Evolutionary conservation across 2,329 filamentous ascomycete species (phyloP), one percentile per base, ranked within the genome.

Genomic region (Teratosphaeria nubilosa): DNA sequence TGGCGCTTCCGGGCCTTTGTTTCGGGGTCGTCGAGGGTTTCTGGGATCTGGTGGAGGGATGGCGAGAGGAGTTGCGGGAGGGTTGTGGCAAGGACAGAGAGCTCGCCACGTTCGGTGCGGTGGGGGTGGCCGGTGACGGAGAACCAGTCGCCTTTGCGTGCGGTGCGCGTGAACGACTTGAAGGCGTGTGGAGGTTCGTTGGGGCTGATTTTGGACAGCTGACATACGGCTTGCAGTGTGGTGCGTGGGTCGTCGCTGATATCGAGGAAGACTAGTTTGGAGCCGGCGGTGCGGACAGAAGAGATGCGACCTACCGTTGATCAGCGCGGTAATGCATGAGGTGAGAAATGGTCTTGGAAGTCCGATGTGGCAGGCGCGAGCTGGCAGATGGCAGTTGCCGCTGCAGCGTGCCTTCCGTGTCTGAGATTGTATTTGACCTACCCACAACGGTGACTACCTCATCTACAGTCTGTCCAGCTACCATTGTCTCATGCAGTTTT

Each of bases 201-300:
- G 13, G 16, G 14, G 25, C 2, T 2, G n/a, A 71, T 61, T n/a
- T 68, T 60, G 16, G 70, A 70, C 60, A 80, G 68, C 73, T 88
- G 88, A 72, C 88, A 81, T 76, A 95, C 84, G 61, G 86, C 80
- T 74, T 99, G 94, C 34, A 95, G 73, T 63, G 80, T 82, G 64
- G 84, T 76, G 25, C 25, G 22, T 5, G 13, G 22, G 11, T 31
- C 84, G 71, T 90, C 85, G 64, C 85, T 78, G 54, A 97, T 76
- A 73, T 94, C 88, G 64, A 96, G 73, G 73, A 99, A 99, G 62
- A 90, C 78, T 65, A 99, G 84, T 74, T 88, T 90, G 65, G 83
- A 86, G 64, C 91, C 86, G 57, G 84, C 81, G 53, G 82, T 78
- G 62, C 90, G 87, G 69, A 88, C 82, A 53, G 85, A 85, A 67